Base-by-base conservation (phyloP, 306 rosid genomes). In the Leucaena leucocephala region DNA sequence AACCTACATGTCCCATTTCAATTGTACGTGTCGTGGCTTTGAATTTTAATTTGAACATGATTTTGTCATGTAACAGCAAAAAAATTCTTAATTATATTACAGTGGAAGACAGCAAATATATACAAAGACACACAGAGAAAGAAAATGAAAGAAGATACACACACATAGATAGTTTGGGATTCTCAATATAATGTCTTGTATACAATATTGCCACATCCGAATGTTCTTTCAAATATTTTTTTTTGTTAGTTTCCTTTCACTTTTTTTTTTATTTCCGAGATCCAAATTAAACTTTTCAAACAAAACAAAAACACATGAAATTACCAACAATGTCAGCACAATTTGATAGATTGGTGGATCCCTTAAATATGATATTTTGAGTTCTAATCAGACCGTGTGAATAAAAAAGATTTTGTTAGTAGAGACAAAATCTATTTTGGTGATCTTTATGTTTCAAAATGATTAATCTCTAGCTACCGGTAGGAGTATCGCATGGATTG, bases 21-120 rank as follows among this genome's bases (percentile, higher is more conserved):
- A 75, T 50, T 50, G 54, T 3, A 81, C 27, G 69, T 75, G 77
- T 45, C 70, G 9, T 69, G 22, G 19, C 54, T 79, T 79, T 76
- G 81, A 86, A 82, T 36, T 72, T 82, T 3, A 38, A 50, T 15
- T 52, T 17, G 81, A 77, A 77, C 79, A 80, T 44, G 88, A 78
- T 78, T 82, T 78, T 1, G 27, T 27, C 68, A 44, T 68, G 71
- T 58, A 62, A 33, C 27, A 11, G 61, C 27, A 5, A 49, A n/a
- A 17, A 54, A 19, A 7, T 19, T 55, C 4, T 55, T 55, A 55
- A 74, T 59, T 9, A 55, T 59, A 78, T n/a, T 55, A 54, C 82
- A 72, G 75, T 79, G 67, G 82, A 85, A 80, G 83, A 86, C 87
- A 86, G 80, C 83, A 75, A 83, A 80, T 86, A 72, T 73, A 69